A percentile compares a stretch with the other conserved stretches of the same genome.
Evolutionary conservation across 257 asterid genomes (phyloP).

Genomic region (Petrea volubilis): DNA sequence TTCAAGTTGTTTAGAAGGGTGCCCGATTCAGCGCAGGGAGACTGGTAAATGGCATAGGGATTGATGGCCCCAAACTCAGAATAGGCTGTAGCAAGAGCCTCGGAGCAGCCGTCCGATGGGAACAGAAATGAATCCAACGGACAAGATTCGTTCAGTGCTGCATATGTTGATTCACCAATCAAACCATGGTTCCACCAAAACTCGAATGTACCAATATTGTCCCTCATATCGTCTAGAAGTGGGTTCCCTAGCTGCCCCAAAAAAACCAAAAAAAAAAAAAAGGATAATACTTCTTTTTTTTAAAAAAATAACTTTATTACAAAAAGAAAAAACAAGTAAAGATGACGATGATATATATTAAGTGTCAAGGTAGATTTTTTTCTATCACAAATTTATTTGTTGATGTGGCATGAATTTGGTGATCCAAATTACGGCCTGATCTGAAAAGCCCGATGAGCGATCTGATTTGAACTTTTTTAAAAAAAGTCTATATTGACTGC

Average conservation of each 20-base stretch:
- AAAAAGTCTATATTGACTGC: too few species aligned
- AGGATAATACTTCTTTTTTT: too few species aligned
- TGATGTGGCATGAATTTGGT: too few species aligned
- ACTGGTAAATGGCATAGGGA: constrained; percentile 46
- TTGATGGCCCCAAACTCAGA: constrained; percentile 48
- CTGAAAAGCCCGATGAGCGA: too few species aligned
- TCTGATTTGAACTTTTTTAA: too few species aligned
- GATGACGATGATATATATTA: too few species aligned
- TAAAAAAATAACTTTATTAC: too few species aligned
- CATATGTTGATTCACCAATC: constrained; percentile 46
- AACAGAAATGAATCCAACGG: constrained; percentile 45
- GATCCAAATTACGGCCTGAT: too few species aligned
- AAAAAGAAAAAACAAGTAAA: too few species aligned
- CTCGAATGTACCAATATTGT: constrained; percentile 54
- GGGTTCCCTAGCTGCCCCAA: constrained; percentile 62
- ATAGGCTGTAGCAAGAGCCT: constrained; percentile 40
- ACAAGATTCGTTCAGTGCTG: constrained; percentile 42
- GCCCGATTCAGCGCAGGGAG: constrained; percentile 39
- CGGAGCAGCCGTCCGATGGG: constrained; percentile 36
- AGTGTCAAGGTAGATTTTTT: too few species aligned
- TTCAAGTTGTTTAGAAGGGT: constrained; percentile 34
- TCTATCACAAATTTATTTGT: too few species aligned
- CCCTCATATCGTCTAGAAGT: constrained; percentile 45
- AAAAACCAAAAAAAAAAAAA: not conserved
- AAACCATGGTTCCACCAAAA: constrained; percentile 67